These are phyloP conservation scores for Metschnikowia lachancei DNA, from an alignment of 805 yeast species.

Conservation along the genomic window DNA sequence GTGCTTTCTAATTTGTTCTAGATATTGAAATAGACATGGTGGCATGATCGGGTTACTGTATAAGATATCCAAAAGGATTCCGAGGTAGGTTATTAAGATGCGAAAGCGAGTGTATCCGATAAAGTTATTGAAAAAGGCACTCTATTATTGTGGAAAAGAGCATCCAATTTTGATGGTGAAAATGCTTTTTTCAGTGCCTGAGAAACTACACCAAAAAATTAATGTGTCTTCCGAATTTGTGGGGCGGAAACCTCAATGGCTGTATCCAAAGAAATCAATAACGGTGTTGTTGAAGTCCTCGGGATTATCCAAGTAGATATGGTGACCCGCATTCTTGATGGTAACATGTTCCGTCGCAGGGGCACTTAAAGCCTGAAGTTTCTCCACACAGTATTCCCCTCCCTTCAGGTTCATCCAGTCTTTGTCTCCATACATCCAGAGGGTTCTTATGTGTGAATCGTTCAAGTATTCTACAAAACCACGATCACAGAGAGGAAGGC, in stretches of 20 bases:
- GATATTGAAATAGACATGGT: not conserved
- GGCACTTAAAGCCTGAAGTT: conserved; percentile 21
- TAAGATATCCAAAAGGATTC: too few species aligned
- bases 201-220: too few species aligned
- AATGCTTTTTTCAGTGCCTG: too few species aligned
- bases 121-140: too few species aligned
- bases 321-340: conserved; percentile 41
- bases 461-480: conserved; percentile 31
- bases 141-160: too few species aligned
- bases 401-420: conserved; percentile 46
- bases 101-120: not conserved
- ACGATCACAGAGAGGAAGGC: conserved; percentile 40
- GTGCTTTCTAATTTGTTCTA: conserved; percentile 2
- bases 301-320: conserved; percentile 42
- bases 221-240: too few species aligned
- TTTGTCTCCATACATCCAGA: conserved; percentile 42
- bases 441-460: conserved; percentile 23
- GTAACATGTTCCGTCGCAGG: conserved; percentile 20
- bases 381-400: conserved; percentile 33
- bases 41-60: not conserved
- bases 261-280: conserved; percentile 25
- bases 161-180: too few species aligned
- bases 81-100: too few species aligned
- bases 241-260: not conserved
- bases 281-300: conserved; percentile 27